Conservation (phyloP, 2,329 filamentous ascomycete species). For the Paecilomyces sp. region DNA sequence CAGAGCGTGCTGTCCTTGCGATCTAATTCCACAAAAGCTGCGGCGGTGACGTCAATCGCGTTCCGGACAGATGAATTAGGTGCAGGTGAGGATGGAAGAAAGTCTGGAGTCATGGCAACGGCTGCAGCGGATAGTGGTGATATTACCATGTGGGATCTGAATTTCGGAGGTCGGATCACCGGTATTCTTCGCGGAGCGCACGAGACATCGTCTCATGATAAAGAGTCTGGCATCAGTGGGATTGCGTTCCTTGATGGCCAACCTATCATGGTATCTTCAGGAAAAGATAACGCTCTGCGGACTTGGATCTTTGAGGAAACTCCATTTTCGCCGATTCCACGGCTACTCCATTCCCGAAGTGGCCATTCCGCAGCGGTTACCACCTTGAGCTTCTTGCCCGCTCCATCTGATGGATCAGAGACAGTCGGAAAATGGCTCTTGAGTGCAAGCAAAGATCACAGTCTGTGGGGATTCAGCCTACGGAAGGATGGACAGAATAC, state of each 20-base stretch:
- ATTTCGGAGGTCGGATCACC: slow-evolving; percentile 76
- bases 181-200: slow-evolving; percentile 85
- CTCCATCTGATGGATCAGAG: slow-evolving; percentile 83
- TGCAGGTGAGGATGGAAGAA: slow-evolving; percentile 77
- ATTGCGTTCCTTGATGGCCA: slow-evolving; percentile 86
- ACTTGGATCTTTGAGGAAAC: slow-evolving; percentile 95
- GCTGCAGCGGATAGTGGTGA: slow-evolving; percentile 73
- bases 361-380: slow-evolving; percentile 85
- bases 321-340: slow-evolving; percentile 79
- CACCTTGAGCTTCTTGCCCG: slow-evolving; percentile 74
- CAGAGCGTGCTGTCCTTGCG: slow-evolving; percentile 64
- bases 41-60: slow-evolving; percentile 69
- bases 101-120: slow-evolving; percentile 90
- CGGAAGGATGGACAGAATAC: slow-evolving; percentile 89
- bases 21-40: slow-evolving; percentile 54
- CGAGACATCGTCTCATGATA: slow-evolving; percentile 50
- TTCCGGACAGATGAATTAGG: slow-evolving; percentile 87
- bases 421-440: slow-evolving; percentile 88
- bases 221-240: slow-evolving; percentile 70
- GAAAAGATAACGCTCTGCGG: slow-evolving; percentile 86
- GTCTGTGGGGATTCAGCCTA: slow-evolving; percentile 93
- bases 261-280: slow-evolving; percentile 81
- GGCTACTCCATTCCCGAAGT: slow-evolving; percentile 75
- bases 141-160: slow-evolving; percentile 93
- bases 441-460: slow-evolving; percentile 81